Evolutionary conservation across 768 basidiomycete species (phyloP), one percentile per base, ranked within the genome.

Genomic region (Russula foetens): DNA sequence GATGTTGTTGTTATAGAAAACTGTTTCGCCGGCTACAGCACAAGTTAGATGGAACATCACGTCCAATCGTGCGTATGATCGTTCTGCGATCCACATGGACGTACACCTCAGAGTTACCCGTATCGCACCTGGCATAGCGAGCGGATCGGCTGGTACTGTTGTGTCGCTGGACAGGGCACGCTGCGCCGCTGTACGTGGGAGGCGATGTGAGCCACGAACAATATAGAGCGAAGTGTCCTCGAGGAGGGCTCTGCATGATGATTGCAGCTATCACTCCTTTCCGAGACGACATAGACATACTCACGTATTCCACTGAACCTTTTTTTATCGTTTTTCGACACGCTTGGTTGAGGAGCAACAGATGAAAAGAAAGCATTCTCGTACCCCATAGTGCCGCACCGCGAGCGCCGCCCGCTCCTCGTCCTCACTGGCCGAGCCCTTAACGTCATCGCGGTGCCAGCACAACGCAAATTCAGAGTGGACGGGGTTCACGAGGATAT

Each of bases 241-340:
- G 63, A 85, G 84, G 31, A 91, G 73, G 0, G 86, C 88, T 0
- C 86, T 88, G 66, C 11, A 12, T 21, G 7, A 5, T 46, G 49
- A n/a, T n/a, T n/a, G n/a, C 33, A 2, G 35, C 35, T 12, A 35
- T 35, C 9, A 11, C 35, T 33, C 9, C 4, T 9, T 4, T 33
- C 5, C 31, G 31, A 33, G 17, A 33, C n/a, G n/a, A n/a, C n/a
- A n/a, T n/a, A 12, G 4, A 28, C 8, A 8, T 7, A 73, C 83
- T 56, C 74, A 88, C 87, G 86, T 84, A 67, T 90, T 91, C 88
- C 88, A 91, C 72, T 92, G 88, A 0, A 89, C 78, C n/a, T n/a
- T 85, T 90, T 35, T 53, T 6, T 15, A 3, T 45, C 11, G 26
- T 33, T 17, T 44, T 26, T 33, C 11, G 5, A 15, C 33, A 23